These are phyloP conservation scores for Lippia alba DNA, from an alignment of 305 asterid genomes.

Conservation along the genomic window DNA sequence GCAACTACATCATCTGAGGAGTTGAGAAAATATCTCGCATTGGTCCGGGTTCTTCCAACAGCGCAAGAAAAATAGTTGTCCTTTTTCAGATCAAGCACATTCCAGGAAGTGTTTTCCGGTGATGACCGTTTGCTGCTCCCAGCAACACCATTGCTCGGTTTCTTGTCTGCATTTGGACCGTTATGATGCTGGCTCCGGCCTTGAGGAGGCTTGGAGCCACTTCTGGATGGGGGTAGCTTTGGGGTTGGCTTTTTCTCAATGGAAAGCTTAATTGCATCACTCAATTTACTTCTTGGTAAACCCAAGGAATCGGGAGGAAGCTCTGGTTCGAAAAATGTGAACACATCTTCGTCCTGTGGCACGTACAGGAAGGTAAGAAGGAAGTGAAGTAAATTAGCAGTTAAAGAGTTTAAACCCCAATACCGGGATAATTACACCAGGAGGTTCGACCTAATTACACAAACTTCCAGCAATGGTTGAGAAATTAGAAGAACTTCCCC, in stretches of 20 bases:
- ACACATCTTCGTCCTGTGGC: constrained; percentile 89
- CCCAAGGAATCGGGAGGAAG: constrained; percentile 67
- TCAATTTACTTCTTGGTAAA: constrained; percentile 55
- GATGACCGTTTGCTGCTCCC: constrained; percentile 62
- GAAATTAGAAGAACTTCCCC: no score
- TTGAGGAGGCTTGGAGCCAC: constrained; percentile 57
- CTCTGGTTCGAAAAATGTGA: constrained; percentile 92
- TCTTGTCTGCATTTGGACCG: constrained; percentile 45
- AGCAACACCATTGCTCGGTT: constrained; percentile 39
- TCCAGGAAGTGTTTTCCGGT: constrained; percentile 72
- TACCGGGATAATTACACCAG: no score
- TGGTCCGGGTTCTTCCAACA: constrained; percentile 80
- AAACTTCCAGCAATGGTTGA: no score
- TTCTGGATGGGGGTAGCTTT: constrained; percentile 51
- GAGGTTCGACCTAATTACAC: no score
- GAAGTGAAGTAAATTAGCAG: neutral
- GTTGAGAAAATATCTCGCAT: constrained; percentile 74
- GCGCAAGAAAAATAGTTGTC: constrained; percentile 94
- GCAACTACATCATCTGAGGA: constrained; percentile 70
- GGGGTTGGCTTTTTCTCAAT: constrained; percentile 50
- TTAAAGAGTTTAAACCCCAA: no score
- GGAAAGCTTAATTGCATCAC: constrained; percentile 48
- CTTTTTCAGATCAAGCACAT: constrained; percentile 89
- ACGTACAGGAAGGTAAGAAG: constrained; percentile 9
- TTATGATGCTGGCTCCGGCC: constrained; percentile 40